These are phyloP conservation scores for Colletotrichum sp. DNA, from an alignment of 2,329 filamentous ascomycete genomes.

Conservation along the genomic window DNA sequence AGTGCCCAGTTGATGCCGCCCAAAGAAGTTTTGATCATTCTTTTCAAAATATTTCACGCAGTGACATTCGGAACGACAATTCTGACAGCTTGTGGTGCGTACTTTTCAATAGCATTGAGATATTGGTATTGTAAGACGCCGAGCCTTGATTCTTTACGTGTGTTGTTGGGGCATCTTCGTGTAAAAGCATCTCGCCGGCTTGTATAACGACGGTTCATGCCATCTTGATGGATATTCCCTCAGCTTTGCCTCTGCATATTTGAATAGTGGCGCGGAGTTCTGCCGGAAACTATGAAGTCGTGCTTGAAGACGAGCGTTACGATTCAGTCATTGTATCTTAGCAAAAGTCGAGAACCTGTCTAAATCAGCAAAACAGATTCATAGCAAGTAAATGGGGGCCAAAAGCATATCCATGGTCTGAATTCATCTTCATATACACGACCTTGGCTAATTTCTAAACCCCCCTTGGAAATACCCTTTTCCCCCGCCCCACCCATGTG, in stretches of 20 bases:
- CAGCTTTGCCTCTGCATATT: not conserved
- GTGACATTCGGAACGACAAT: not conserved
- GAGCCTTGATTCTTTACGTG: not conserved
- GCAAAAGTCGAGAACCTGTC: too few species aligned
- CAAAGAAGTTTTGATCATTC: not conserved
- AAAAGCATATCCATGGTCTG: too few species aligned
- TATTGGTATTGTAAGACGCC: not conserved
- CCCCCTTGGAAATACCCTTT: too few species aligned
- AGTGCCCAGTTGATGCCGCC: not conserved
- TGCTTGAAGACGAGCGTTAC: not conserved
- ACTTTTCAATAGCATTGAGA: not conserved
- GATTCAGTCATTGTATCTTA: not conserved
- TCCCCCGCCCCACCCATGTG: too few species aligned
- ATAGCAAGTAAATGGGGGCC: too few species aligned
- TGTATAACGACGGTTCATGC: not conserved
- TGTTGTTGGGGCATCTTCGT: not conserved
- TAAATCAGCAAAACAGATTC: too few species aligned
- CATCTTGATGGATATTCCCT: not conserved
- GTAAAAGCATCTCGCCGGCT: not conserved
- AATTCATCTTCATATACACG: too few species aligned
- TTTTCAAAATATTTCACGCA: not conserved
- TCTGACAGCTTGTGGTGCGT: not conserved
- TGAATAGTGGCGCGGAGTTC: not conserved
- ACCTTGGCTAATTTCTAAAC: too few species aligned
- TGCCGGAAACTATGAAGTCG: not conserved